Evolutionary conservation across 2,329 filamentous ascomycete genomes (phyloP).

Genomic region (Coniochaeta sp.): DNA sequence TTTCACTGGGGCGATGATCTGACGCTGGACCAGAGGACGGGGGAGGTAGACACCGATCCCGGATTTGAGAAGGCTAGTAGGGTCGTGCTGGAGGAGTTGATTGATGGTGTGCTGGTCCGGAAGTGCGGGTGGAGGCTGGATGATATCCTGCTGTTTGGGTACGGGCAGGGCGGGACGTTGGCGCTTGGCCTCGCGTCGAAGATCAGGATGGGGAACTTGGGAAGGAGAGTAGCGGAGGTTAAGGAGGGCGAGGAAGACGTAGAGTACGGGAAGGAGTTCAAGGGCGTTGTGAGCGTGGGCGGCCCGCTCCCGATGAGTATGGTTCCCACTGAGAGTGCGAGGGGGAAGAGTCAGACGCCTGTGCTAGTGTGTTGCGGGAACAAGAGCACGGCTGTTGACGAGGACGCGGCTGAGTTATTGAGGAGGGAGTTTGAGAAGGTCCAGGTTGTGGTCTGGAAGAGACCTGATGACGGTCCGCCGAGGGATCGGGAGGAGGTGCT

Average conservation of each 20-base stretch:
- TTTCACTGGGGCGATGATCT: slow-evolving; percentile 66
- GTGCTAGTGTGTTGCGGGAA: slow-evolving; percentile 54
- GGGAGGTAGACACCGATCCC: slow-evolving; percentile 53
- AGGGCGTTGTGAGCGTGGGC: slow-evolving; percentile 45
- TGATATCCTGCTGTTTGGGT: slow-evolving; percentile 60
- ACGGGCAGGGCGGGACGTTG: slow-evolving; percentile 60
- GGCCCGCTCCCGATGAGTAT: slow-evolving; percentile 48
- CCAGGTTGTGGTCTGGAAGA: slow-evolving; percentile 61
- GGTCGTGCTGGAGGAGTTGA: slow-evolving; percentile 41
- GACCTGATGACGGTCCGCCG: slow-evolving; percentile 76
- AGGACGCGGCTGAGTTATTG: slow-evolving; percentile 55
- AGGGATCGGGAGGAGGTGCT: slow-evolving; percentile 75
- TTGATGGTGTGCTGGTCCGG: slow-evolving; percentile 42
- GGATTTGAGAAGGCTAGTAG: slow-evolving; percentile 45
- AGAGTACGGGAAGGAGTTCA: slow-evolving; percentile 22
- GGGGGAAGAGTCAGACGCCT: slow-evolving; percentile 54
- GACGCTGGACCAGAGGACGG: slow-evolving; percentile 39
- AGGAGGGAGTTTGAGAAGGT: slow-evolving; percentile 61
- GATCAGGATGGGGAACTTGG: slow-evolving; percentile 22
- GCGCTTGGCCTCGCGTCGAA: slow-evolving; percentile 49
- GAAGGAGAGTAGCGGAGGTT: slow-evolving; percentile 9
- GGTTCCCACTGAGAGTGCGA: slow-evolving; percentile 35
- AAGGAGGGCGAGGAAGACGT: slow-evolving; percentile 10
- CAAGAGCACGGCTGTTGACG: slow-evolving; percentile 39
- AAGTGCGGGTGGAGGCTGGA: slow-evolving; percentile 51